Percentiles rank a stretch among this genome's conserved stretches.
Conservation (phyloP, 805 yeast genomes). For the Wickerhamiella lipophila region DNA sequence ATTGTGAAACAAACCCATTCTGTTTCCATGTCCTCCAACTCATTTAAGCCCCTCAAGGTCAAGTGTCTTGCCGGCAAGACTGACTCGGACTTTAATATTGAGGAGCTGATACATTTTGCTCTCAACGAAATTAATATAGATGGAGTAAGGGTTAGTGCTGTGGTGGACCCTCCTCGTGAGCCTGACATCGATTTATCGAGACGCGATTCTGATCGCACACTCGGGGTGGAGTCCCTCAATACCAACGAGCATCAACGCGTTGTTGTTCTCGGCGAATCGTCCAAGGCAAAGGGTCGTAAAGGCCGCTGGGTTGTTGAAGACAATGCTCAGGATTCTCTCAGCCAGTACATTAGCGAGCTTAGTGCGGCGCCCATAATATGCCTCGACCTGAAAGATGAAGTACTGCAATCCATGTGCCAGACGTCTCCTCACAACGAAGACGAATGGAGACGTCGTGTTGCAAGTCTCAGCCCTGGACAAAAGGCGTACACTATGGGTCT, state of each 20-base stretch:
- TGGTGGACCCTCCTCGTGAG: conserved; percentile 13
- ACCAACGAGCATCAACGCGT: conserved; percentile 11
- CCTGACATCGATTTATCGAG: conserved; percentile 12
- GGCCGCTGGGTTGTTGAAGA: conserved; percentile 75
- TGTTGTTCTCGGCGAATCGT: conserved; percentile 66
- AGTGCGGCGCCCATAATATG: conserved; percentile 60
- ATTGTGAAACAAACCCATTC: conserved; percentile 56
- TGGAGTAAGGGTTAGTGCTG: neutral
- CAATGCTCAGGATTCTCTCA: conserved; percentile 50
- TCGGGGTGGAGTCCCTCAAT: neutral
- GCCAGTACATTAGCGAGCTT: conserved; percentile 40
- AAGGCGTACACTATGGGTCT: conserved; percentile 67
- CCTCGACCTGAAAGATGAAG: conserved; percentile 71
- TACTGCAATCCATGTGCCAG: conserved; percentile 55
- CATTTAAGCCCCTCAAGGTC: conserved; percentile 61
- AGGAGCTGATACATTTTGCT: conserved; percentile 42
- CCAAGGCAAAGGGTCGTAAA: conserved; percentile 54
- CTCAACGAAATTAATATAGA: conserved; percentile 1
- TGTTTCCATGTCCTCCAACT: conserved; percentile 31
- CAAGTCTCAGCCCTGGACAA: conserved; percentile 72
- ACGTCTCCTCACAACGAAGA: conserved; percentile 25
- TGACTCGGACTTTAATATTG: conserved; percentile 63
- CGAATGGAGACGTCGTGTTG: conserved; percentile 63
- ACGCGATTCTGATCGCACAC: conserved; percentile 5
- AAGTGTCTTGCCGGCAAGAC: conserved; percentile 40